Conservation (phyloP, 768 basidiomycete genomes). For the Lactarius quietus region DNA sequence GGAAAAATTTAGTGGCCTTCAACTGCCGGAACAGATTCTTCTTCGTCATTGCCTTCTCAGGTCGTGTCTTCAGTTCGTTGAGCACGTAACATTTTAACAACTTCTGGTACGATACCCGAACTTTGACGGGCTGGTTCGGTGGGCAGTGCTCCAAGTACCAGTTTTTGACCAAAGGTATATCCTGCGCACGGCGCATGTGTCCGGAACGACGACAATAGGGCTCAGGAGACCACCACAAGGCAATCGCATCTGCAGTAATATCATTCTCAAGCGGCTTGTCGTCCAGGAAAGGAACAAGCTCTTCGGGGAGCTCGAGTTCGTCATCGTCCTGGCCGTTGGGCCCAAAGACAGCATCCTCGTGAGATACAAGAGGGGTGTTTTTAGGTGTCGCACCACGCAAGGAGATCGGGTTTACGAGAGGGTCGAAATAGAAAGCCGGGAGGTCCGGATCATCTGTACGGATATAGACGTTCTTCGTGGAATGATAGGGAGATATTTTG, state of each 20-base stretch:
- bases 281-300: slow-evolving; percentile 74
- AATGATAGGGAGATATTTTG: slow-evolving; percentile 86
- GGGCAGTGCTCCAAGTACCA: slow-evolving; percentile 99
- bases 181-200: slow-evolving; percentile 90
- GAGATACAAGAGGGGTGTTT: slow-evolving; percentile 75
- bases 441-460: slow-evolving; percentile 99
- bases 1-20: slow-evolving; percentile 99
- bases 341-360: slow-evolving; percentile 92
- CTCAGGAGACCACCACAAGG: slow-evolving; percentile 97
- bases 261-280: slow-evolving; percentile 82
- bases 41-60: slow-evolving; percentile 97
- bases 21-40: slow-evolving; percentile 94
- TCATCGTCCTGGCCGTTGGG: slow-evolving; percentile 83
- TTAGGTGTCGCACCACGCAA: slow-evolving; percentile 82
- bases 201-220: slow-evolving; percentile 93
- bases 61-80: slow-evolving; percentile 84
- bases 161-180: slow-evolving; percentile 93
- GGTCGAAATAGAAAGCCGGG: slow-evolving; percentile 98
- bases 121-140: slow-evolving; percentile 93
- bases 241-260: slow-evolving; percentile 93
- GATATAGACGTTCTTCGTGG: slow-evolving; percentile 97
- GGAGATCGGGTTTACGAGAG: slow-evolving; percentile 96
- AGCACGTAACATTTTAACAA: slow-evolving; percentile 92
- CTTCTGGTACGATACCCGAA: slow-evolving; percentile 99
- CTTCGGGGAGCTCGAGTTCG: slow-evolving; percentile 80